Evolutionary conservation across 345 rosid genomes (phyloP).

Genomic region (Moringa oleifera): DNA sequence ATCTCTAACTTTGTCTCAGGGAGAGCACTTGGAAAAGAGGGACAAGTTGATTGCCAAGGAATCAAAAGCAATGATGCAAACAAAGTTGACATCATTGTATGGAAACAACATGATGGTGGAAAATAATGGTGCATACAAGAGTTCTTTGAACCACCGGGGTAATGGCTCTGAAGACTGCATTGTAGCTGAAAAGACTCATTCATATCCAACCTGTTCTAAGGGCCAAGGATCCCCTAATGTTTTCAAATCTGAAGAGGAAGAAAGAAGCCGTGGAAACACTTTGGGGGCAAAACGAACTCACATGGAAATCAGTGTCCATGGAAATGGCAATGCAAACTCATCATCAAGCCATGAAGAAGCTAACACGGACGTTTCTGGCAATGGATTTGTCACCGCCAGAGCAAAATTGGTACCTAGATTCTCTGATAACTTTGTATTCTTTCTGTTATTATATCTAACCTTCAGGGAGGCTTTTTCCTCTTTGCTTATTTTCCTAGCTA

Average conservation of each 20-base stretch:
- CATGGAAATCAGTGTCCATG: slow-evolving; percentile 44
- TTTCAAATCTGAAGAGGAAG: slow-evolving; percentile 41
- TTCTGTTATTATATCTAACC: no score
- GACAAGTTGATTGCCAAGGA: slow-evolving; percentile 36
- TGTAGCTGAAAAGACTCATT: slow-evolving; percentile 33
- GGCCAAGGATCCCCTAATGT: slow-evolving; percentile 18
- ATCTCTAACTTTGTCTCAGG: slow-evolving; percentile 39
- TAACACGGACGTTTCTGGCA: slow-evolving; percentile 40
- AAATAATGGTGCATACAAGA: slow-evolving; percentile 27
- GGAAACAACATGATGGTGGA: slow-evolving; percentile 51
- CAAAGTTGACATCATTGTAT: slow-evolving; percentile 65
- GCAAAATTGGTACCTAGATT: slow-evolving; percentile 68
- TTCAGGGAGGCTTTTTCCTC: neutral
- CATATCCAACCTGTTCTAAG: slow-evolving; percentile 24
- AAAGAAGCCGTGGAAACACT: slow-evolving; percentile 37
- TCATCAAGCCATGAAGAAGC: slow-evolving; percentile 40
- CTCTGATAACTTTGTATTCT: neutral
- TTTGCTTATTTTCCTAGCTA: neutral
- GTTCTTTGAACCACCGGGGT: slow-evolving; percentile 34
- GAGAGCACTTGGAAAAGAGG: slow-evolving; percentile 31
- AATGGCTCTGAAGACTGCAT: slow-evolving; percentile 43
- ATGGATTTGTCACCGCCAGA: slow-evolving; percentile 84
- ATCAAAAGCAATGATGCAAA: slow-evolving; percentile 45
- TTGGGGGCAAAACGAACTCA: slow-evolving; percentile 59
- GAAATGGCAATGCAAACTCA: slow-evolving; percentile 26